Evolutionary conservation across 2,329 filamentous ascomycete genomes (phyloP).

Genomic region (Didymella segeticola): DNA sequence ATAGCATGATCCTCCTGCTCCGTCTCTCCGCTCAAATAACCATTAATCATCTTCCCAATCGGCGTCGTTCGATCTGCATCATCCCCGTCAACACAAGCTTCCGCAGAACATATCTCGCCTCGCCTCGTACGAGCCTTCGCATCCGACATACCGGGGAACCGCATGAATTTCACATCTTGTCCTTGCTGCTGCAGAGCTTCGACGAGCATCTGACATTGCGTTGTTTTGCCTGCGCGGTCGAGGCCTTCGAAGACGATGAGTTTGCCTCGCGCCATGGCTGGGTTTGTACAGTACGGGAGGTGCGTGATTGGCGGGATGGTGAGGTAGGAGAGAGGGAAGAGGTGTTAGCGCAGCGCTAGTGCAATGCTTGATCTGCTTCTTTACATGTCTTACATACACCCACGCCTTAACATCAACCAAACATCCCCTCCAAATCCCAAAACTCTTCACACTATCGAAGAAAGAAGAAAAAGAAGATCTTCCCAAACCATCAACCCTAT

Average conservation of each 20-base stretch:
- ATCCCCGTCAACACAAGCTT: neutral
- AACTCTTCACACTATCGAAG: neutral
- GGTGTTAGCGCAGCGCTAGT: too few species aligned
- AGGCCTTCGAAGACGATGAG: constrained; percentile 88
- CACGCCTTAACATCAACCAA: neutral
- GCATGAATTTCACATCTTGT: constrained; percentile 62
- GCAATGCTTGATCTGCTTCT: too few species aligned
- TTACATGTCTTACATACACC: too few species aligned
- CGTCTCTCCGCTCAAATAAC: constrained; percentile 74
- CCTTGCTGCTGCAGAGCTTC: constrained; percentile 60
- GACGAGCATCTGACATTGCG: constrained; percentile 77
- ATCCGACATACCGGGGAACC: constrained; percentile 67
- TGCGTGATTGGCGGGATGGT: neutral
- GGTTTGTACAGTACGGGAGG: too few species aligned
- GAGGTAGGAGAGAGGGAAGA: too few species aligned
- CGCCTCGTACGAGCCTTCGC: neutral
- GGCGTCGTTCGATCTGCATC: constrained; percentile 76
- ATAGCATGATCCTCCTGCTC: constrained; percentile 87
- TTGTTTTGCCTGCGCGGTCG: constrained; percentile 90
- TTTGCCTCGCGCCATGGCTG: constrained; percentile 64
- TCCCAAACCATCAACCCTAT: too few species aligned
- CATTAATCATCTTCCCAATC: constrained; percentile 86
- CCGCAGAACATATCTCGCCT: neutral
- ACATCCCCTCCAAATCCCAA: neutral
- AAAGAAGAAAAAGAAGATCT: neutral